Conservation (phyloP, 306 rosid genomes). For the Dryas octopetala region DNA sequence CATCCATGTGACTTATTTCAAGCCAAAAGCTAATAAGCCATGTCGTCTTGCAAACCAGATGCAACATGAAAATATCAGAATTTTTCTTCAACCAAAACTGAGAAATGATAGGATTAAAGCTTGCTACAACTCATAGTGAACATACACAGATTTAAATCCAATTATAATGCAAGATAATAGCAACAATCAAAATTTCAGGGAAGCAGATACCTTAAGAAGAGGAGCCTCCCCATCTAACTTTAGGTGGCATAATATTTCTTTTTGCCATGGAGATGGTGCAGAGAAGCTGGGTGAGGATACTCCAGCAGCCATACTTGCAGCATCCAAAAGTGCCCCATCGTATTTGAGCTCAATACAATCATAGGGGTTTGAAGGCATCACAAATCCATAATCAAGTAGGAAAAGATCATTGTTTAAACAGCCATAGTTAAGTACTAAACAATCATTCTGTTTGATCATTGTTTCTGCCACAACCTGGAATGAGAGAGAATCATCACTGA, state of each 20-base stretch:
- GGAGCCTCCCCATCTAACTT: conserved; percentile 75
- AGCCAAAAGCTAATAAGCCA: background rate
- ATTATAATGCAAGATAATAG: background rate
- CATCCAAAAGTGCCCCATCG: conserved; percentile 84
- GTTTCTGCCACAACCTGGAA: conserved; percentile 87
- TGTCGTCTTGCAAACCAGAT: background rate
- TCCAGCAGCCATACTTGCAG: conserved; percentile 91
- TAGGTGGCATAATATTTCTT: conserved; percentile 58
- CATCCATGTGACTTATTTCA: background rate
- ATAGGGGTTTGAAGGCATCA: conserved; percentile 73
- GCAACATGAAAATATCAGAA: background rate
- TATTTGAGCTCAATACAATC: conserved; percentile 82
- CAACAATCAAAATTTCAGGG: conserved; percentile 5
- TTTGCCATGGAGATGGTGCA: conserved; percentile 79
- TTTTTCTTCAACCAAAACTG: background rate
- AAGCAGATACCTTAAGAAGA: conserved; percentile 65
- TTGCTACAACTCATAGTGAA: background rate
- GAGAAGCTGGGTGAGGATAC: conserved; percentile 70
- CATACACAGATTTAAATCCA: background rate
- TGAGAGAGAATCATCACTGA: conserved; percentile 23
- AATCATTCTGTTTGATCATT: conserved; percentile 54
- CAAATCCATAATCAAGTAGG: conserved; percentile 89
- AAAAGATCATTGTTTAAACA: conserved; percentile 76
- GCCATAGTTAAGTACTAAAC: conserved; percentile 77
- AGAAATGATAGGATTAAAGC: background rate